These are phyloP conservation scores for Crithidia mellificae DNA, from an alignment of 208 protist genomes.

Conservation along the genomic window DNA sequence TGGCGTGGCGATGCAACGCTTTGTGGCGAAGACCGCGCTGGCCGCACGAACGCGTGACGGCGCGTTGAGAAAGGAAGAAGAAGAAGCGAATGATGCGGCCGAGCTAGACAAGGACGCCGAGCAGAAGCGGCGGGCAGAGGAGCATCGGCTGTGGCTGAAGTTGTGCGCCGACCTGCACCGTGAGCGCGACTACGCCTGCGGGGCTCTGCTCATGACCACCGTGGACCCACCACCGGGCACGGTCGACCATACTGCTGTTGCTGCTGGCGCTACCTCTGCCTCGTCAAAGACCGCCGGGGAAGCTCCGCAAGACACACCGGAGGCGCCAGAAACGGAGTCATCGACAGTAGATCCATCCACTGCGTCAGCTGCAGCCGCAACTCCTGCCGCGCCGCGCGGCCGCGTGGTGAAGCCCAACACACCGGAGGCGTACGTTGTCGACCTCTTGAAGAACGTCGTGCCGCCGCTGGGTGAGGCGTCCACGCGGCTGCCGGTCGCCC, in stretches of 20 bases:
- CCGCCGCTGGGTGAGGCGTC: conserved; percentile 4
- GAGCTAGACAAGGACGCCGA: not conserved
- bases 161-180: conserved; percentile 19
- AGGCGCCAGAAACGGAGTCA: too few relatives aligned
- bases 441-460: conserved; percentile 34
- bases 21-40: not conserved
- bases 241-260: too few relatives aligned
- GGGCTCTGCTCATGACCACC: conserved; percentile 28
- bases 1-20: conserved; percentile 21
- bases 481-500: conserved; percentile 4
- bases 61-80: not conserved
- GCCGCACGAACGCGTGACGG: not conserved
- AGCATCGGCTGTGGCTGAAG: conserved; percentile 1
- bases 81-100: not conserved
- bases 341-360: not conserved
- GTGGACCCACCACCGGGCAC: conserved; percentile 5
- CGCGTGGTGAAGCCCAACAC: conserved; percentile 2
- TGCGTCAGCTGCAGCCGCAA: not conserved
- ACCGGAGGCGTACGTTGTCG: conserved; percentile 37
- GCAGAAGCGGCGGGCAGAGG: not conserved
- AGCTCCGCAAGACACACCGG: too few relatives aligned
- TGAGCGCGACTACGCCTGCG: conserved; percentile 31
- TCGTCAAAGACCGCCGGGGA: too few relatives aligned
- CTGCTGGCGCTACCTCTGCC: too few relatives aligned
- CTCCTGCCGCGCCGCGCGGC: too few relatives aligned